phyloP scores from a whole-genome alignment of 768 basidiomycete genomes.

The Ramaria sp. region DNA sequence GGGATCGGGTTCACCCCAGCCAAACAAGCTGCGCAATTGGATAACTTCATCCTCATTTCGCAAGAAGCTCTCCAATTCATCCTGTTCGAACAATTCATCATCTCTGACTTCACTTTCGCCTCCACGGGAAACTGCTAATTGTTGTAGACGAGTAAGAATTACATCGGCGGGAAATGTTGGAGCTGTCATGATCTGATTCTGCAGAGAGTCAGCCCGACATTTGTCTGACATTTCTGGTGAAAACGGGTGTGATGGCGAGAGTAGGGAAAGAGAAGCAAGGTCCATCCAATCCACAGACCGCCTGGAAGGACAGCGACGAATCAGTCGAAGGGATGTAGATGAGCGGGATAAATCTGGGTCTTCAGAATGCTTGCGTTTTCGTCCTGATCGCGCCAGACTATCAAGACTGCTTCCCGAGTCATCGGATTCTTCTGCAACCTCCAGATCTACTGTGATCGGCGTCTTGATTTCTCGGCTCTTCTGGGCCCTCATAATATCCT shows the following conservation, averaged over 20 bases:
- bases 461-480: conserved; percentile 21
- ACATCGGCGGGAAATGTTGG: conserved; percentile 15
- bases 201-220: background rate
- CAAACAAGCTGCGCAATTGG: conserved; percentile 27
- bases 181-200: conserved; percentile 1
- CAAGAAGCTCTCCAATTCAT: conserved; percentile 54
- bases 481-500: conserved; percentile 43
- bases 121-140: conserved; percentile 47
- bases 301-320: background rate
- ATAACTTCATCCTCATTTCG: conserved; percentile 42
- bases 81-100: conserved; percentile 61
- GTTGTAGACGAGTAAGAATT: conserved; percentile 55
- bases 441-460: background rate
- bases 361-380: background rate
- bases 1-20: conserved; percentile 20
- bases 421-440: conserved; percentile 4
- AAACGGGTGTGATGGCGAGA: conserved; percentile 1
- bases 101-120: conserved; percentile 47
- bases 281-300: background rate
- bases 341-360: background rate
- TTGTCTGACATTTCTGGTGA: background rate
- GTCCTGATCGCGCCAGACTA: background rate
- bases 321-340: background rate
- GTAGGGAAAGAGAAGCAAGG: conserved; percentile 5
- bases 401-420: background rate